Conservation (phyloP, 2,329 filamentous ascomycete species). For the Bipolaris cookei region DNA sequence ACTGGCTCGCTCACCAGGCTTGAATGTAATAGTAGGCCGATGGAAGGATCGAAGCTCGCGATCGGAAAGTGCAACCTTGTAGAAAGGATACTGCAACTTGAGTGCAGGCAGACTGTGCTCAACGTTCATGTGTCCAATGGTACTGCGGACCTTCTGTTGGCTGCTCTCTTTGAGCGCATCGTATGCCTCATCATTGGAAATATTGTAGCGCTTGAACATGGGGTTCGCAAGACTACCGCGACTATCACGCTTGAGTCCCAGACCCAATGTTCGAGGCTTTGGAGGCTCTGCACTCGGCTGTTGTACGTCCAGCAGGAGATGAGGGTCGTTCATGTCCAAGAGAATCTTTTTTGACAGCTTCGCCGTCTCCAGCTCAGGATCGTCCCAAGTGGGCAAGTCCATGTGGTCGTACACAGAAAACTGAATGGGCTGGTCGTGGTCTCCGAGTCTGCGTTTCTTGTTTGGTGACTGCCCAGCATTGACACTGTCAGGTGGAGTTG, state of each 20-base stretch:
- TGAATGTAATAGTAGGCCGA: constrained; percentile 77
- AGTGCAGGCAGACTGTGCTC: constrained; percentile 93
- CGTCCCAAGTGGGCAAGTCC: constrained; percentile 71
- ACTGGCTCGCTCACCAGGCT: constrained; percentile 70
- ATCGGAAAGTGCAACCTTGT: constrained; percentile 79
- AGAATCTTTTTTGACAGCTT: constrained; percentile 78
- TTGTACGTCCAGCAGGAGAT: constrained; percentile 81
- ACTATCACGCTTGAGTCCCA: constrained; percentile 69
- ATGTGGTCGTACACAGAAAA: constrained; percentile 48
- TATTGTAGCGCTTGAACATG: constrained; percentile 84
- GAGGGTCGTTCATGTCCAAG: constrained; percentile 86
- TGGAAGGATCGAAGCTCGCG: constrained; percentile 83
- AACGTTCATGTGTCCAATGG: constrained; percentile 86
- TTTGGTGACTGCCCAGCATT: constrained; percentile 39
- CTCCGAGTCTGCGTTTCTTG: constrained; percentile 70
- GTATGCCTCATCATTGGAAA: constrained; percentile 95
- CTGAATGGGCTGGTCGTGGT: constrained; percentile 27
- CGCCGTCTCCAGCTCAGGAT: constrained; percentile 76
- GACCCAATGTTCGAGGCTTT: constrained; percentile 56
- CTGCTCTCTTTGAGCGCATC: constrained; percentile 96
- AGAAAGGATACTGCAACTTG: constrained; percentile 94
- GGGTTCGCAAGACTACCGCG: constrained; percentile 74
- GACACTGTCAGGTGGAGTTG: constrained; percentile 37
- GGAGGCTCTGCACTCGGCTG: constrained; percentile 69
- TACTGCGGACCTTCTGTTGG: constrained; percentile 92